These are phyloP conservation scores for Aspergillus calidoustus DNA, from an alignment of 2,329 filamentous ascomycete genomes.

Conservation along the genomic window DNA sequence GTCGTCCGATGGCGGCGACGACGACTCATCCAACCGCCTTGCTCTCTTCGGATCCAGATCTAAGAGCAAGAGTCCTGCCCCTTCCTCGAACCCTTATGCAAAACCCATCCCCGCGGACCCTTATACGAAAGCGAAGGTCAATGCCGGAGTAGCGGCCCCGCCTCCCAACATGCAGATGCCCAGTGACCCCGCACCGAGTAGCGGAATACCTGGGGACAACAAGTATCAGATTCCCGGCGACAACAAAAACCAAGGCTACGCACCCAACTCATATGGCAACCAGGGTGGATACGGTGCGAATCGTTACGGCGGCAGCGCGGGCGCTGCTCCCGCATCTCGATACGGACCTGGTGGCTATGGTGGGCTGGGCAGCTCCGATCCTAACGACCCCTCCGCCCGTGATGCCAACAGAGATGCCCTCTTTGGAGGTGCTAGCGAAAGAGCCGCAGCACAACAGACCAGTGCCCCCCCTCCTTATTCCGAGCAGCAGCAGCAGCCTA, in stretches of 20 bases:
- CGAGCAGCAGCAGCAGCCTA: conserved; percentile 27
- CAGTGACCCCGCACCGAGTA: conserved; percentile 19
- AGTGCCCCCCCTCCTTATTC: conserved; percentile 36
- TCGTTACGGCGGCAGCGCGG: conserved; percentile 55
- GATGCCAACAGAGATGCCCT: conserved; percentile 62
- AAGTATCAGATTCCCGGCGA: conserved; percentile 36
- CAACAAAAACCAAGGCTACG: conserved; percentile 49
- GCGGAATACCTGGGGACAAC: conserved; percentile 29
- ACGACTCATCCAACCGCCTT: conserved; percentile 55
- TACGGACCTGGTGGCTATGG: conserved; percentile 59
- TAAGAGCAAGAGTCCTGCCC: conserved; percentile 59
- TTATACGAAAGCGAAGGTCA: conserved; percentile 57
- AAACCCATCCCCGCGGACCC: conserved; percentile 58
- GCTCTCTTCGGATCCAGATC: conserved; percentile 64
- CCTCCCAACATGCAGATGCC: conserved; percentile 36
- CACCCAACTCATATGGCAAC: conserved; percentile 58
- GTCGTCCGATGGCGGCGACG: conserved; percentile 54
- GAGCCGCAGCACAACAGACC: conserved; percentile 51
- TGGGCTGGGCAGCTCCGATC: conserved; percentile 56
- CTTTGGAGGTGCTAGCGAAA: conserved; percentile 61
- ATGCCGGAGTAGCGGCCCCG: conserved; percentile 44
- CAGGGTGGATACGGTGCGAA: conserved; percentile 57
- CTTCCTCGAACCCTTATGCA: conserved; percentile 61
- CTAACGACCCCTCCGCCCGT: conserved; percentile 54
- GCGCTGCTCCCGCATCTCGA: conserved; percentile 50